These are phyloP conservation scores for Chaetomiaceae sp. DNA, from an alignment of 2,329 filamentous ascomycete species.

Conservation along the genomic window DNA sequence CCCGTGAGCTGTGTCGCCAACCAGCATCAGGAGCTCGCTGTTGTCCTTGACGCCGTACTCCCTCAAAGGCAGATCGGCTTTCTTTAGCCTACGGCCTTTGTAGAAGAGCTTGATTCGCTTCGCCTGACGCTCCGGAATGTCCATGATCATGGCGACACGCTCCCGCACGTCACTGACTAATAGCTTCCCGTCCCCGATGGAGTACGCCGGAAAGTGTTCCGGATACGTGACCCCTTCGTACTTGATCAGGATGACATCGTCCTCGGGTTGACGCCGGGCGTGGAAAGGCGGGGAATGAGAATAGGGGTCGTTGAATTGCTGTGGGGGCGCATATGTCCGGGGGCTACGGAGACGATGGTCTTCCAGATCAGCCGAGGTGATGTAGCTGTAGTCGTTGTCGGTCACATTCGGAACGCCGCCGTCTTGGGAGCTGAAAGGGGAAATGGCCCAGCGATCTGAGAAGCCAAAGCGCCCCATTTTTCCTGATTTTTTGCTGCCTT, in stretches of 20 bases:
- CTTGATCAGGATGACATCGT: conserved; percentile 67
- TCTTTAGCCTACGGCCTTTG: conserved; percentile 67
- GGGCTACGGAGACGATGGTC: conserved; percentile 34
- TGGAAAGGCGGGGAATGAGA: conserved; percentile 28
- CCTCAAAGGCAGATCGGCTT: conserved; percentile 52
- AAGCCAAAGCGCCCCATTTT: conserved; percentile 52
- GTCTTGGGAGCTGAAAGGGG: conserved; percentile 46
- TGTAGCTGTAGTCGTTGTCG: conserved; percentile 76
- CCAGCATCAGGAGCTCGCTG: conserved; percentile 55
- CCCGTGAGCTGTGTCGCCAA: conserved; percentile 38
- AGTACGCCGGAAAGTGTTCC: conserved; percentile 68
- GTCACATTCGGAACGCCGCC: conserved; percentile 58
- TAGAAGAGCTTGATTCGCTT: conserved; percentile 63
- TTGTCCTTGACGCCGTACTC: conserved; percentile 59
- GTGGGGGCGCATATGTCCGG: conserved; percentile 27
- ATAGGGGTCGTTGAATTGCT: conserved; percentile 17
- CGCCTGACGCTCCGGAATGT: conserved; percentile 49
- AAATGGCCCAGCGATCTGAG: conserved; percentile 40
- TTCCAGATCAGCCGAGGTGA: conserved; percentile 69
- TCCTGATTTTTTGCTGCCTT: conserved; percentile 23
- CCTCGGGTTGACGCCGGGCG: conserved; percentile 32
- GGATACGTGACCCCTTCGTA: conserved; percentile 61
- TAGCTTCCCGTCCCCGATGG: conserved; percentile 69
- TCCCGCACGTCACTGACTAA: conserved; percentile 61
- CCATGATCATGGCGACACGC: conserved; percentile 63